Evolutionary conservation across 2,329 filamentous ascomycete genomes (phyloP), one percentile per base, ranked within the genome.

Genomic region (Paecilomyces formosus): DNA sequence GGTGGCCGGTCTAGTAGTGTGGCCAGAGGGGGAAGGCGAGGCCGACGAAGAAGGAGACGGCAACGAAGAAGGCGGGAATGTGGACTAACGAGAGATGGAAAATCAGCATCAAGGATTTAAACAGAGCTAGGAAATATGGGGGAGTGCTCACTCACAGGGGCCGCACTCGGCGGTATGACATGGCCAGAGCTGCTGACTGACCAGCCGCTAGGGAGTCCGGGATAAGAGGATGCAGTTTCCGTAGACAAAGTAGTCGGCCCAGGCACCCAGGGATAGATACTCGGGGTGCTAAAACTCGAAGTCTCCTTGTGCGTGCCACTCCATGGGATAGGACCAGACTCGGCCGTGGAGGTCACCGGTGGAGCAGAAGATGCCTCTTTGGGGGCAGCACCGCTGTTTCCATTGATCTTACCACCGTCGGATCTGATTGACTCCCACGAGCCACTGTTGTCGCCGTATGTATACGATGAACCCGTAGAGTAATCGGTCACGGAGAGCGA

Each of bases 391-490:
- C 79, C 83, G 60, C 63, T 69, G 33, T 88, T 72, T 30, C 83
- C 85, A 72, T 91, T 90, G 72, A 97, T 79, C 63, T 79, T 74
- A 61, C 94, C 94, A 63, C 86, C 92, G n/a, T 88, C 82, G 56
- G 93, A 86, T 66, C 84, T 76, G 73, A 99, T 97, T 54, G 89
- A 93, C 64, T 84, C 70, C 90, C 91, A 96, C 22, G 80, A 83
- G 54, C 94, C 94, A 54, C 83, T 87, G 39, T 81, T 84, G 72
- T 94, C 89, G 64, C 84, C 84, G 77, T 97, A 99, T 58, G 78
- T 80, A 80, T 99, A 99, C 62, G 88, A 79, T 18, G 83, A 87
- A 57, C 94, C 94, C 1, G 92, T 97, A 22, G 92, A 97, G 79
- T 97, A 99, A 78, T 99, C 94, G 55, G 87, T 87, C 50, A 96